Percentiles rank a stretch among this genome's conserved stretches.
Conservation (phyloP, 805 yeast species). For the Tetrapisispora fleetii region DNA sequence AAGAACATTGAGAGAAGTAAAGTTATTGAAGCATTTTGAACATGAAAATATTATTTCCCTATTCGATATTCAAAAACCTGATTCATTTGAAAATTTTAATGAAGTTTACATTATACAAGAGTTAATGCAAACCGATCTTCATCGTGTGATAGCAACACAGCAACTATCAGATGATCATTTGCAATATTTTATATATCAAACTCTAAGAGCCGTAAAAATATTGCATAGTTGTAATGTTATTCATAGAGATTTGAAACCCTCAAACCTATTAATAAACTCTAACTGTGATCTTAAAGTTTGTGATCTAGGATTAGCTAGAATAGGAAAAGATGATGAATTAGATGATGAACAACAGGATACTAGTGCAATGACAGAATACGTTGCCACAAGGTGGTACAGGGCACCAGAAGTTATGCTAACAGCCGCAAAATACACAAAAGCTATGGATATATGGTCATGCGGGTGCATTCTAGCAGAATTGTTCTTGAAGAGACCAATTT, state of each 20-base stretch:
- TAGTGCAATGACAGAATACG: constrained; percentile 78
- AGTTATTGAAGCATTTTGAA: constrained; percentile 77
- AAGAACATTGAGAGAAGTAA: constrained; percentile 81
- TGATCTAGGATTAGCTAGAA: constrained; percentile 82
- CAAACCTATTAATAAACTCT: constrained; percentile 74
- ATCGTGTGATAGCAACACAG: constrained; percentile 74
- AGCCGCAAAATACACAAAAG: constrained; percentile 85
- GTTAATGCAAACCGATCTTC: constrained; percentile 80
- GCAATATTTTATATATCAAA: constrained; percentile 88
- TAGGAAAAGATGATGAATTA: constrained; percentile 24
- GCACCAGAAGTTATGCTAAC: constrained; percentile 98
- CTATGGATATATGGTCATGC: constrained; percentile 94
- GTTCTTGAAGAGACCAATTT: constrained; percentile 74
- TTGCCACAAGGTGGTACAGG: constrained; percentile 95
- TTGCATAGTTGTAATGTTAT: constrained; percentile 90
- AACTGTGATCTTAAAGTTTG: constrained; percentile 91
- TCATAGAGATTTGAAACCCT: constrained; percentile 88
- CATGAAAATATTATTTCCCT: constrained; percentile 90
- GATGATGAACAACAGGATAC: constrained; percentile 10
- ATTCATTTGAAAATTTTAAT: constrained; percentile 59
- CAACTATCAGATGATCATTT: constrained; percentile 83
- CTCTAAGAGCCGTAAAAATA: constrained; percentile 79
- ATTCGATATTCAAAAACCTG: constrained; percentile 81
- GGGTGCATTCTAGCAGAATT: constrained; percentile 93
- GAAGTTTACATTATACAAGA: constrained; percentile 88